A percentile compares a stretch with the other conserved stretches of the same genome.
phyloP scores from a whole-genome alignment of 2,329 filamentous ascomycete genomes.

The Ceratocystis albifundus region DNA sequence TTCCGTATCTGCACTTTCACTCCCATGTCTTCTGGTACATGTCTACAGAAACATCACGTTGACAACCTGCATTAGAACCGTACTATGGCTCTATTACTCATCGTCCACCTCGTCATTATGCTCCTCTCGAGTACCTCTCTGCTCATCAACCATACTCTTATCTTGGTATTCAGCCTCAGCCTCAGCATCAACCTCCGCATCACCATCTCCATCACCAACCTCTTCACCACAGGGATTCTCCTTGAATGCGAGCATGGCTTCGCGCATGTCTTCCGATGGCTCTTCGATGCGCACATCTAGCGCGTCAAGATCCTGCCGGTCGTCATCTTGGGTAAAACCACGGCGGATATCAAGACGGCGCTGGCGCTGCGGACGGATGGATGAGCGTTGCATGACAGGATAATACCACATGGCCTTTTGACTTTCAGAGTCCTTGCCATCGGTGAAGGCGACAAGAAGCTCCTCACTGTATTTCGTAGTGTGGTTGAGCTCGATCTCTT shows the following conservation, averaged over 20 bases:
- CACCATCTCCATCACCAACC: constrained; percentile 26
- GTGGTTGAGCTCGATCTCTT: constrained; percentile 46
- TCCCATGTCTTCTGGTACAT: neutral
- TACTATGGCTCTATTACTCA: neutral
- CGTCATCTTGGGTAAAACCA: constrained; percentile 37
- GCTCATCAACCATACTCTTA: constrained; percentile 29
- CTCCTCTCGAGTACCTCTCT: constrained; percentile 23
- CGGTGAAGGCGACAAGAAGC: constrained; percentile 47
- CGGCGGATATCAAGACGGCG: constrained; percentile 50
- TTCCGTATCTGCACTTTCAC: neutral
- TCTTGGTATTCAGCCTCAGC: constrained; percentile 25
- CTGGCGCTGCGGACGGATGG: constrained; percentile 50
- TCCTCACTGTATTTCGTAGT: constrained; percentile 53
- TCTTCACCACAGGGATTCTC: constrained; percentile 40
- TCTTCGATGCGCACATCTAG: constrained; percentile 45
- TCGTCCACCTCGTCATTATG: constrained; percentile 8
- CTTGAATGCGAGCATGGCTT: constrained; percentile 43
- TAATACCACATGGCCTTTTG: constrained; percentile 53
- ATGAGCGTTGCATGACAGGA: constrained; percentile 53
- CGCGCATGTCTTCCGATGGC: constrained; percentile 42
- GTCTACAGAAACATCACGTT: neutral
- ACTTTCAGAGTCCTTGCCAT: constrained; percentile 38
- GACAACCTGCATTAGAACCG: neutral
- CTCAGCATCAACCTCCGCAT: constrained; percentile 24
- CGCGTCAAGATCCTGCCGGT: constrained; percentile 42